phyloP scores from a whole-genome alignment of 306 rosid genomes.

The Macrotyloma uniflorum region DNA sequence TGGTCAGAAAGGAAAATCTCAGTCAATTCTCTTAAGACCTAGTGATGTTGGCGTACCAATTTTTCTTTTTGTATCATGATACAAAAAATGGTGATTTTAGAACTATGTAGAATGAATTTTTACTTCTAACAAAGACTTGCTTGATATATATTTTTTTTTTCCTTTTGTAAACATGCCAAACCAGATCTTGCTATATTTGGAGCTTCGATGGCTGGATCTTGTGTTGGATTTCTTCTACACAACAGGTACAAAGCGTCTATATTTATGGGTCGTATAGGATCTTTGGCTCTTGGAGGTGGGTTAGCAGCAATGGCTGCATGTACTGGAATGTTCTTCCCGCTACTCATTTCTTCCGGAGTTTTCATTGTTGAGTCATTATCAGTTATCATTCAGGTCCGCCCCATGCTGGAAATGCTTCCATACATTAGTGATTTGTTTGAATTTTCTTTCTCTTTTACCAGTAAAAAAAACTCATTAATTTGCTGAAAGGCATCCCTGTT shows the following conservation, averaged over 20 bases:
- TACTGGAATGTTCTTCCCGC: slow-evolving; percentile 94
- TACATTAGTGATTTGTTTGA: background rate
- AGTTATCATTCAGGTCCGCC: slow-evolving; percentile 70
- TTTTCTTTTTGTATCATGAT: background rate
- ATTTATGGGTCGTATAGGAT: slow-evolving; percentile 88
- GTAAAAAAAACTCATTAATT: background rate
- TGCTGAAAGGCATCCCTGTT: background rate
- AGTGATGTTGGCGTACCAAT: background rate
- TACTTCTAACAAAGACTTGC: slow-evolving; percentile 29
- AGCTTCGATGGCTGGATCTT: slow-evolving; percentile 99
- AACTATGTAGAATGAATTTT: slow-evolving; percentile 6
- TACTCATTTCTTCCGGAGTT: slow-evolving; percentile 75
- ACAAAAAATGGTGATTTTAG: slow-evolving; percentile 4
- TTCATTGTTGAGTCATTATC: slow-evolving; percentile 76
- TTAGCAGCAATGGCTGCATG: slow-evolving; percentile 97
- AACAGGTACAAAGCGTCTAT: slow-evolving; percentile 88
- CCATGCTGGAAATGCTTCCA: slow-evolving; percentile 25
- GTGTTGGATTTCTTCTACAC: slow-evolving; percentile 96
- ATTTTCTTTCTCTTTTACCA: background rate
- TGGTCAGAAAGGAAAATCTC: background rate
- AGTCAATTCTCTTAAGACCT: background rate
- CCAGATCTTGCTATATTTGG: slow-evolving; percentile 93
- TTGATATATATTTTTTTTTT: background rate
- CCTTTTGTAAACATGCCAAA: slow-evolving; percentile 36
- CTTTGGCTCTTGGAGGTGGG: slow-evolving; percentile 92